Percentiles rank a stretch among this genome's conserved stretches.
Conservation (phyloP, 2,329 filamentous ascomycete species). For the Neonectria neomacrospora region DNA sequence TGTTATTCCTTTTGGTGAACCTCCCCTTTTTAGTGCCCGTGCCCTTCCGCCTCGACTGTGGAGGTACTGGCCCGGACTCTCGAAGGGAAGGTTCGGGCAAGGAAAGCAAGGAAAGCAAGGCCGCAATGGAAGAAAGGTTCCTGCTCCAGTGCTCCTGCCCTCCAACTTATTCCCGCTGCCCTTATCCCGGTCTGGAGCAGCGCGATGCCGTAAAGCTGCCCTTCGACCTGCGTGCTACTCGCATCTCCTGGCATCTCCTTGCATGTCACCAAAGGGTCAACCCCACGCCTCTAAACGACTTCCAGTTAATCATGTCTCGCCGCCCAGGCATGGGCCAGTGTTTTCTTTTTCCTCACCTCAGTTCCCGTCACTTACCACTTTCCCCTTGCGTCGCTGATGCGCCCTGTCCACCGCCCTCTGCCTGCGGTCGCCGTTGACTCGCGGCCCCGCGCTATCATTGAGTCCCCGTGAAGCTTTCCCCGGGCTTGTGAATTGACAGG, state of each 20-base stretch:
- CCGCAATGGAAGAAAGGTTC: not conserved
- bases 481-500: conserved; percentile 18
- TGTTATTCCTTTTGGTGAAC: not conserved
- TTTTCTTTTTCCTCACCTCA: conserved; percentile 29
- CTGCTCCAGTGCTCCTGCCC: not conserved
- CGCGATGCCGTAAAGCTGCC: conserved; percentile 12
- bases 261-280: not conserved
- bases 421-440: conserved; percentile 19
- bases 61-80: too few species aligned
- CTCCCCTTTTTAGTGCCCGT: conserved; percentile 2
- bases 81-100: not conserved
- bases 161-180: not conserved
- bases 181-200: conserved; percentile 7
- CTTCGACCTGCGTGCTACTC: conserved; percentile 10
- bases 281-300: conserved; percentile 29
- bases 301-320: conserved; percentile 35
- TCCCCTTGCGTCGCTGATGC: conserved; percentile 18
- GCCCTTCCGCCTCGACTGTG: not conserved
- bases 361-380: conserved; percentile 29
- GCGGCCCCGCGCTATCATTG: conserved; percentile 5
- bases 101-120: not conserved
- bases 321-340: conserved; percentile 18
- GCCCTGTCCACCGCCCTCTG: conserved; percentile 4
- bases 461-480: not conserved
- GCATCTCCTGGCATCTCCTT: conserved; percentile 19